phyloP scores from a whole-genome alignment of 1,139 yeast genomes.

The Yamadazyma dushanensis region DNA sequence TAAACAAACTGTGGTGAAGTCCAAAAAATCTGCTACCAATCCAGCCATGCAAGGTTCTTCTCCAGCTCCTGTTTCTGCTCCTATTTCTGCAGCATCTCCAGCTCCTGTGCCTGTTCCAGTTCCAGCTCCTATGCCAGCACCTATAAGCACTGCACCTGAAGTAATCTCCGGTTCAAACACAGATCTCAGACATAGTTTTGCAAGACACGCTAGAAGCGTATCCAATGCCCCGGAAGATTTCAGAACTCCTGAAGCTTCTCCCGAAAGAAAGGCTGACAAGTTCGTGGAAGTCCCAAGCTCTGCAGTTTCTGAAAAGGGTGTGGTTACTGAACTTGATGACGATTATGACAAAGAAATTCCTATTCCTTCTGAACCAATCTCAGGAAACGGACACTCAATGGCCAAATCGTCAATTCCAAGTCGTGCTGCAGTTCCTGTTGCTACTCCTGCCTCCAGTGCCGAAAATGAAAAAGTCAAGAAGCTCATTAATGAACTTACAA shows the following conservation, averaged over 20 bases:
- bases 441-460: neutral
- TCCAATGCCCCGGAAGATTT: conserved; percentile 47
- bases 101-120: conserved; percentile 13
- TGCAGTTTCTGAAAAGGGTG: conserved; percentile 24
- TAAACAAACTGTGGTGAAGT: conserved; percentile 18
- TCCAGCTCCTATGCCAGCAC: conserved; percentile 15
- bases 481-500: conserved; percentile 43
- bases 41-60: conserved; percentile 6
- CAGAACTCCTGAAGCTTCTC: conserved; percentile 43
- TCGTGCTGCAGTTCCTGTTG: neutral
- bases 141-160: conserved; percentile 7
- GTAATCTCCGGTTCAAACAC: conserved; percentile 10
- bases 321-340: conserved; percentile 19
- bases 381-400: conserved; percentile 9
- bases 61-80: conserved; percentile 1
- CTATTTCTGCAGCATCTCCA: conserved; percentile 12
- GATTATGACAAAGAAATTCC: conserved; percentile 7
- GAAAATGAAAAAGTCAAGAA: conserved; percentile 33
- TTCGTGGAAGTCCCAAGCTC: conserved; percentile 33
- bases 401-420: conserved; percentile 5
- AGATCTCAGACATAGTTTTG: conserved; percentile 20
- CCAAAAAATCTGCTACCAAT: conserved; percentile 15
- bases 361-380: conserved; percentile 1
- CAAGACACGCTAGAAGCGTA: conserved; percentile 39
- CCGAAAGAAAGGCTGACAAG: conserved; percentile 27